A percentile compares a stretch with the other conserved stretches of the same genome.
phyloP scores from a whole-genome alignment of 805 yeast genomes.

The Starmerella roubikii region DNA sequence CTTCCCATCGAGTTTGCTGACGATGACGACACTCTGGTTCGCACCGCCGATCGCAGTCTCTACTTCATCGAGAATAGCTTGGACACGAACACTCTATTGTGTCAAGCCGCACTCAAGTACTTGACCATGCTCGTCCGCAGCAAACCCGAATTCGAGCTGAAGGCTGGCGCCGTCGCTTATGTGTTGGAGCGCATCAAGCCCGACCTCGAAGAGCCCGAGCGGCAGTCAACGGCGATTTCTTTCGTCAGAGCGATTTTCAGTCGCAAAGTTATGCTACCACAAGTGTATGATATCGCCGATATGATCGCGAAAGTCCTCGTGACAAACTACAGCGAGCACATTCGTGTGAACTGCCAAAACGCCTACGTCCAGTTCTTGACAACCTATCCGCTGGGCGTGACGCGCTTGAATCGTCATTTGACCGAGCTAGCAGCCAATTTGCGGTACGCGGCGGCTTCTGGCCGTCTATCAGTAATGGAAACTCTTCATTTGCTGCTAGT shows the following conservation, averaged over 20 bases:
- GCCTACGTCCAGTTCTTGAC: conserved; percentile 72
- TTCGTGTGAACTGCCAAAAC: conserved; percentile 72
- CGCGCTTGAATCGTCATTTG: conserved; percentile 70
- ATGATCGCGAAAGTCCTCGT: conserved; percentile 72
- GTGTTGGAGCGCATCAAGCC: conserved; percentile 61
- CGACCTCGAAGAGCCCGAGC: conserved; percentile 78
- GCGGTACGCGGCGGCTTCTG: conserved; percentile 70
- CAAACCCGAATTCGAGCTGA: conserved; percentile 49
- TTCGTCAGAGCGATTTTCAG: conserved; percentile 68
- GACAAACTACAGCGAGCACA: conserved; percentile 70
- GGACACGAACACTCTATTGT: conserved; percentile 59
- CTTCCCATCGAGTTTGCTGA: conserved; percentile 42
- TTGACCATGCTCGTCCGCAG: conserved; percentile 48
- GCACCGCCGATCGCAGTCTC: conserved; percentile 24
- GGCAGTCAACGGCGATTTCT: conserved; percentile 77
- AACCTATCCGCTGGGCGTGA: conserved; percentile 90
- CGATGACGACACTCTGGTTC: conserved; percentile 25
- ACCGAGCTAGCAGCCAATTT: conserved; percentile 67
- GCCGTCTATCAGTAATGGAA: conserved; percentile 85
- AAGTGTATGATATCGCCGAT: conserved; percentile 80
- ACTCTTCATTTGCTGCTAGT: conserved; percentile 55
- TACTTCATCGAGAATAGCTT: conserved; percentile 62
- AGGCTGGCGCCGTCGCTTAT: conserved; percentile 59
- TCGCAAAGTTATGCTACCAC: conserved; percentile 66
- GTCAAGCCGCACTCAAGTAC: conserved; percentile 66